These are phyloP conservation scores for Quercus engelmannii DNA, from an alignment of 306 rosid species.

Conservation along the genomic window DNA sequence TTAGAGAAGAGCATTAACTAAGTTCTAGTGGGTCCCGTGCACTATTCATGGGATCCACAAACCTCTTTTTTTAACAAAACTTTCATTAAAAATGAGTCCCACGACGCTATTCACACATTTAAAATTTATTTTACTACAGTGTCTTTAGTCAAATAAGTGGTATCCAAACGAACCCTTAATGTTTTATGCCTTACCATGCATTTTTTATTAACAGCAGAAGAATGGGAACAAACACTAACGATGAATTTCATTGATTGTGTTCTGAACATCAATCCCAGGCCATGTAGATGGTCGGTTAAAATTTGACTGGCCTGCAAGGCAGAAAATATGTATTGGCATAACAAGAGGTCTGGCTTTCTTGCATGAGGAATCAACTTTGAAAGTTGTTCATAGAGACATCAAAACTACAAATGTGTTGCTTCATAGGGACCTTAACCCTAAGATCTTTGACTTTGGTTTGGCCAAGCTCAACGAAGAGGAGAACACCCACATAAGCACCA, in stretches of 20 bases:
- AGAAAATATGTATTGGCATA: conserved; percentile 62
- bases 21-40: no score
- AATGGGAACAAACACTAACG: neutral
- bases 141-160: no score
- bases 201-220: neutral
- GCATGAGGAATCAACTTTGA: conserved; percentile 68
- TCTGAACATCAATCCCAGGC: conserved; percentile 20
- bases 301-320: conserved; percentile 61
- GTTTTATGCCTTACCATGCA: neutral
- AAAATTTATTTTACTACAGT: no score
- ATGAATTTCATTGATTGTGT: neutral
- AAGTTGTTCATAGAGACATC: conserved; percentile 78
- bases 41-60: no score
- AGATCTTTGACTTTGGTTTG: conserved; percentile 80
- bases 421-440: conserved; percentile 60
- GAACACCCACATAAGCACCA: conserved; percentile 72
- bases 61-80: no score
- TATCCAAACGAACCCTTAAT: no score
- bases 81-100: no score
- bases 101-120: no score
- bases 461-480: conserved; percentile 70
- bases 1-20: no score
- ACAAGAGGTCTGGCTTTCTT: conserved; percentile 82
- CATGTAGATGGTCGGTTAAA: conserved; percentile 18
- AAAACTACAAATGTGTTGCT: conserved; percentile 76